Percentiles rank a stretch among this genome's conserved stretches.
Conservation (phyloP, 2,329 filamentous ascomycete genomes). For the Hypoxylon sp. region DNA sequence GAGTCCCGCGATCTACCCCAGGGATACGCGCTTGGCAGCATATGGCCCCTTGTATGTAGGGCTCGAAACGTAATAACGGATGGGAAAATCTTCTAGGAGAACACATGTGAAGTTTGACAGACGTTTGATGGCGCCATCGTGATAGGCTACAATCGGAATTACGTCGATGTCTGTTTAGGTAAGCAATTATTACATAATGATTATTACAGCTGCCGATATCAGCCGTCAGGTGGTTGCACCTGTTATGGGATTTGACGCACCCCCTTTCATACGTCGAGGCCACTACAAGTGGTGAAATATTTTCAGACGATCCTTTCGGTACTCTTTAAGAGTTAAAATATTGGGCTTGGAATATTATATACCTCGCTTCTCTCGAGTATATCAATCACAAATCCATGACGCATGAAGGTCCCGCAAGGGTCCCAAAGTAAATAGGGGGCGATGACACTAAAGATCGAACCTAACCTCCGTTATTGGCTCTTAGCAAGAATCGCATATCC, state of each 20-base stretch:
- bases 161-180: neutral
- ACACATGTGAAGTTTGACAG: slow-evolving; percentile 1
- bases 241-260: neutral
- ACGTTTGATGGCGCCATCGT: neutral
- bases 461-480: too few relatives aligned
- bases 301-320: neutral
- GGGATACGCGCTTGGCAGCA: slow-evolving; percentile 34
- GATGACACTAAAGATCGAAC: too few relatives aligned
- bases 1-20: slow-evolving; percentile 25
- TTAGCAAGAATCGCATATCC: too few relatives aligned
- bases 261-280: neutral
- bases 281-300: neutral
- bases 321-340: too few relatives aligned
- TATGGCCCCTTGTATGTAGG: neutral
- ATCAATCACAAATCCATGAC: too few relatives aligned
- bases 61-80: neutral
- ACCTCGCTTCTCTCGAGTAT: too few relatives aligned
- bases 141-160: slow-evolving; percentile 7
- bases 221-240: neutral
- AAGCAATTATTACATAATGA: neutral
- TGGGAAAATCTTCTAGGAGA: neutral
- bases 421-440: too few relatives aligned
- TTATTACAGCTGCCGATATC: neutral
- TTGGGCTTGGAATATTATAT: too few relatives aligned
- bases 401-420: too few relatives aligned